phyloP scores from a whole-genome alignment of 2,329 filamentous ascomycete species.

The Neofusicoccum sp. region DNA sequence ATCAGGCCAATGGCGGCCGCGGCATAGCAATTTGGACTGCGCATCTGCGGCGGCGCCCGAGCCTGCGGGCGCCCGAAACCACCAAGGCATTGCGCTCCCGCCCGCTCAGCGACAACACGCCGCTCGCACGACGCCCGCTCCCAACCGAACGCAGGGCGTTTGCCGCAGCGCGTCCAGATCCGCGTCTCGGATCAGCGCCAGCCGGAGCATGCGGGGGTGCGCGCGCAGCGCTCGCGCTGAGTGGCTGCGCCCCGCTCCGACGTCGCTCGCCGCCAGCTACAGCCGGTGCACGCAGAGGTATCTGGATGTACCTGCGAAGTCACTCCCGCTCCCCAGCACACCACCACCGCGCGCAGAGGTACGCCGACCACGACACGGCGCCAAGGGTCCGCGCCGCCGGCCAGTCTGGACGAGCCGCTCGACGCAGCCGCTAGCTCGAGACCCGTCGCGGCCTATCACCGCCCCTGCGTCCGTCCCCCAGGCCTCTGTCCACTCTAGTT shows the following conservation, averaged over 20 bases:
- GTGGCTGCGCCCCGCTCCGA: constrained; percentile 4
- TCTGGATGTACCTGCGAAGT: constrained; percentile 3
- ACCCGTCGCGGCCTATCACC: not conserved
- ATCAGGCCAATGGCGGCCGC: not conserved
- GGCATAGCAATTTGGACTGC: not conserved
- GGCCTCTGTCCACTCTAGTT: not conserved
- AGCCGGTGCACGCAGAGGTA: not conserved
- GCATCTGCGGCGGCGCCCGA: not conserved
- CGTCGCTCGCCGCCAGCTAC: not conserved
- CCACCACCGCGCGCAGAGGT: not conserved
- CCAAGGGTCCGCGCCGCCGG: not conserved
- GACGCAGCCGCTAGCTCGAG: not conserved
- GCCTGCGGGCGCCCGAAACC: too few relatives aligned
- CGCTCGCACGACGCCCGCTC: not conserved
- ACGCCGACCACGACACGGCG: not conserved
- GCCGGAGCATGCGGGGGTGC: constrained; percentile 2
- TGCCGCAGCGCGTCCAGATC: not conserved
- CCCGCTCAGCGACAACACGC: not conserved
- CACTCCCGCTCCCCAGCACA: not conserved
- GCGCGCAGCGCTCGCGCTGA: not conserved
- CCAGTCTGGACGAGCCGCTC: constrained; percentile 10
- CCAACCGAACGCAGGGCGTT: not conserved
- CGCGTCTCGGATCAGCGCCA: constrained; percentile 4
- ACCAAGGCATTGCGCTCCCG: not conserved
- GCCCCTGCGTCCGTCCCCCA: not conserved